Evolutionary conservation across 441 rosid species (phyloP).

Genomic region (Euphorbia corollata): DNA sequence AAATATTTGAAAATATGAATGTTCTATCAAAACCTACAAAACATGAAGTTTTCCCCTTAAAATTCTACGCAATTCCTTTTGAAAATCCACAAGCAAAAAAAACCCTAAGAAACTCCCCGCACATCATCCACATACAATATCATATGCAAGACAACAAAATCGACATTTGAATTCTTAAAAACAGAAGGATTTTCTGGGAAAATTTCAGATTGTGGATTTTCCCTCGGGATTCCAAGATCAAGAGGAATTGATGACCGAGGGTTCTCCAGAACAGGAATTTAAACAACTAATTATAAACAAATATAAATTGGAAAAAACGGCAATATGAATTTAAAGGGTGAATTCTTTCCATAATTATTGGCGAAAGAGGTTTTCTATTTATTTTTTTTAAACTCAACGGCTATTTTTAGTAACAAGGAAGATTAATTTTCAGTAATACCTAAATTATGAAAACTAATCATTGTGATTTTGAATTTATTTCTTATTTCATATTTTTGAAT

Average conservation of each 20-base stretch:
- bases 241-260: constrained; percentile 13
- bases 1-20: not conserved
- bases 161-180: not conserved
- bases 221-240: constrained; percentile 10
- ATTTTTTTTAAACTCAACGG: not conserved
- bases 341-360: not conserved
- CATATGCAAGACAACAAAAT: not conserved
- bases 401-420: constrained; percentile 1
- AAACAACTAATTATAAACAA: not conserved
- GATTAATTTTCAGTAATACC: not conserved
- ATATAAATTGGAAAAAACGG: not conserved
- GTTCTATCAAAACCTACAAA: not conserved
- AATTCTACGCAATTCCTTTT: not conserved
- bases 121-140: not conserved
- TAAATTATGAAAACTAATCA: not conserved
- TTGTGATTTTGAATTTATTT: too few species aligned
- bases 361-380: not conserved
- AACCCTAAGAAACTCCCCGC: not conserved
- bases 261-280: not conserved
- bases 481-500: too few species aligned
- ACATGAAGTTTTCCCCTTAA: not conserved
- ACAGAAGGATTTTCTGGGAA: not conserved
- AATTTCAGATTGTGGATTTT: constrained; percentile 5
- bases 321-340: not conserved
- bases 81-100: not conserved